Base-by-base conservation (phyloP, 352 stramenopile genomes). In the Globisporangium apiculatum region DNA sequence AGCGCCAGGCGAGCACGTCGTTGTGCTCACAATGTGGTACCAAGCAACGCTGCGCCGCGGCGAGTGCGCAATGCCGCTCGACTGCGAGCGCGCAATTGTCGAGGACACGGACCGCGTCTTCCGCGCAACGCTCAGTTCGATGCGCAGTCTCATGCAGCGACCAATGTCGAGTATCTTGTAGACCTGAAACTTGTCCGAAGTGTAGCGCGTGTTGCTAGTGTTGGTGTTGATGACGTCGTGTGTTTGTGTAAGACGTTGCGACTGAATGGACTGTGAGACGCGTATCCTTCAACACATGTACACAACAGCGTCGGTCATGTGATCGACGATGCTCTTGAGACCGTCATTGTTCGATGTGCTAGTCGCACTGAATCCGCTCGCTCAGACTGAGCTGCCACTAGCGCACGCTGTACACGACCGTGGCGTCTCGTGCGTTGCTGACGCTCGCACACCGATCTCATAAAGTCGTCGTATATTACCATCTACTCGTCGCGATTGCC, bases 21-120 rank as follows among this genome's bases (percentile, higher is more conserved):
- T 81, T 12, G 72, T 81, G 35, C 56, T 81, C 15, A 75, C 64
- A 9, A 54, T 61, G 17, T 81, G 72, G 72, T 66, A 62, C 11
- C 60, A 72, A 17, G 68, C 56, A 37, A 67, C 51, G 35, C 58
- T 79, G 17, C 68, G 56, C n/a, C 42, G 5, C 4, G 46, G 50
- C 57, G 57, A 58, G 36, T 53, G 52, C 12, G 50, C 10, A 15
- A 38, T 58, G 18, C 35, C 50, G 18, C 42, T 46, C 15, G 42
- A 18, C 11, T 17, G 45, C 45, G 12, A 53, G 17, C 17, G 38
- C 31, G 50, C 24, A 31, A 31, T 31, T 31, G 24, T 31, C 24
- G 24, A 31, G 24, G 24, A 31, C 24, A 31, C 24, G 48, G 38
- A 55, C 31, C 48, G 49, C 48, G 35, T 47, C 18, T 42, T 14